These are phyloP conservation scores for Trichoderma simmonsii DNA, from an alignment of 2,329 filamentous ascomycete genomes.

Conservation along the genomic window DNA sequence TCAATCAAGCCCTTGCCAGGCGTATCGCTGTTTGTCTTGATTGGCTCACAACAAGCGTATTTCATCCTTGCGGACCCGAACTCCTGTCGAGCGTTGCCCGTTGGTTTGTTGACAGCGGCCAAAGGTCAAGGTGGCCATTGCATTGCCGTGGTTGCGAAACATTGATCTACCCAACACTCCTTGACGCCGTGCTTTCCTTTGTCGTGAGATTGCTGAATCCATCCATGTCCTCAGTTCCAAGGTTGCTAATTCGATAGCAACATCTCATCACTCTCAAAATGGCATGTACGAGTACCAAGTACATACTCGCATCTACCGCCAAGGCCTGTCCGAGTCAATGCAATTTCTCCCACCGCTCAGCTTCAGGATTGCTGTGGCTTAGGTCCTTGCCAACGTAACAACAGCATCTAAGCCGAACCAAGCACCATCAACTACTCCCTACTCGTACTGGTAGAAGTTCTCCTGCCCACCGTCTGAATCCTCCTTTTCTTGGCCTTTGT, in stretches of 20 bases:
- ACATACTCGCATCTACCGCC: not conserved
- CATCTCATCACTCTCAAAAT: not conserved
- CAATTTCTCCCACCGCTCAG: slow-evolving; percentile 7
- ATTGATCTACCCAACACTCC: not conserved
- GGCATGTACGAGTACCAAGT: not conserved
- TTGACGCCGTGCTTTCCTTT: not conserved
- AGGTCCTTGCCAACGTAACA: not conserved
- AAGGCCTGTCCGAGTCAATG: not conserved
- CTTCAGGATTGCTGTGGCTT: slow-evolving; percentile 4
- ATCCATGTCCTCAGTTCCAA: not conserved
- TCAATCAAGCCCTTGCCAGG: not conserved
- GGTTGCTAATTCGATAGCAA: not conserved
- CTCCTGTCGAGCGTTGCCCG: slow-evolving; percentile 8
- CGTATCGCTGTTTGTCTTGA: not conserved
- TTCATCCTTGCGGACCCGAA: not conserved
- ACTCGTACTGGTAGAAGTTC: not conserved
- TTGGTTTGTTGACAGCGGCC: not conserved
- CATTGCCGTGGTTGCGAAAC: not conserved
- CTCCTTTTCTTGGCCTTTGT: not conserved
- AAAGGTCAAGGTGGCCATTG: not conserved
- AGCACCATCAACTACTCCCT: not conserved
- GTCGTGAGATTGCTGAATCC: not conserved
- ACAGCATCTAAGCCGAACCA: not conserved
- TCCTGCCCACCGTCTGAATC: not conserved
- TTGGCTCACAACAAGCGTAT: not conserved